Base-by-base conservation (phyloP, 1,284 basidiomycete species). In the Trametes polyzona region DNA sequence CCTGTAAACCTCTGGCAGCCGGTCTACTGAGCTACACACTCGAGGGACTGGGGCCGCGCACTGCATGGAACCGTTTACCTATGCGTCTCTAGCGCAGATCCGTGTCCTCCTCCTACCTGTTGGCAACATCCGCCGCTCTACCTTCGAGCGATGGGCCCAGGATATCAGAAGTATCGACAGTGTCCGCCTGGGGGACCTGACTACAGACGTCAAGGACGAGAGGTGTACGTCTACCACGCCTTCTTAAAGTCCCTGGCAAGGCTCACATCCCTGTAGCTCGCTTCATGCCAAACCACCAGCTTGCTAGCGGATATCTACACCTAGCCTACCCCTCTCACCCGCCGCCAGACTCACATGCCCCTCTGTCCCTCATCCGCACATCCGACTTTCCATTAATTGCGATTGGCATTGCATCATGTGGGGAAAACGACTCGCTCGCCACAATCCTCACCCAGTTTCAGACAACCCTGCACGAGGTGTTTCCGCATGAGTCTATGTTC, bases 331-430 rank as follows among this genome's bases (percentile, higher is more conserved):
- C 84, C 10, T 85, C 83, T 5, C 91, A 88, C 69, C 90, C 87
- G 14, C 84, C 80, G 17, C 82, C 86, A 27, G 76, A 76, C 50
- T 80, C 81, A 26, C 87, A 86, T 66, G 67, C 74, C 19, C 75
- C 82, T 12, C 76, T 88, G 47, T 83, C 84, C 32, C 79, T 90
- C 37, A 81, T 94, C 63, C 83, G 90, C 33, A 85, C 87, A 4
- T 92, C 92, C 2, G 84, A 88, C 60, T 92, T 93, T 63, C 84
- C 90, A 14, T 74, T 93, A 14, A 92, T 87, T 29, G 83, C 93
- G 42, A 85, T 95, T 64, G 93, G 92, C 23, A 78, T 95, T 35
- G 84, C 90, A 41, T 79, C 83, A 27, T 88, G 84, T 66, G 83
- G 84, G 7, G 76, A 81, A 51, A 74, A 76, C 26, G 81, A 84